Conservation (phyloP, 208 protist genomes). For the Willaertia magna region DNA sequence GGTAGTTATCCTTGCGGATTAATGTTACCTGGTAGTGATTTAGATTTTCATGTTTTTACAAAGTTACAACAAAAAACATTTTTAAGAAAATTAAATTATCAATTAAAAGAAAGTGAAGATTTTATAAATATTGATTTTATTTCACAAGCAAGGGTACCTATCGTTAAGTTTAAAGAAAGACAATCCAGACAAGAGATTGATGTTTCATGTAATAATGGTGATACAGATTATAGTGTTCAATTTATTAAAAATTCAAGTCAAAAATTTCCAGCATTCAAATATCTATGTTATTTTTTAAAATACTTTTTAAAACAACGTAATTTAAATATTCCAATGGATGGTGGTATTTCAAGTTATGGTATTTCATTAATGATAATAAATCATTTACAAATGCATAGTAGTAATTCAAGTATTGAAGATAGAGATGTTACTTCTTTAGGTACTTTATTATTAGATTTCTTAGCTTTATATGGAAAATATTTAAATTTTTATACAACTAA, state of each 20-base stretch:
- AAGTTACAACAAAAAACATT: neutral
- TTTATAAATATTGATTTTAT: neutral
- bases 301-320: conserved; percentile 5
- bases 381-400: conserved; percentile 10
- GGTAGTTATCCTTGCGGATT: neutral
- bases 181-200: neutral
- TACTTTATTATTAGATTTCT: conserved; percentile 8
- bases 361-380: conserved; percentile 1
- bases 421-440: neutral
- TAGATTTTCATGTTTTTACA: neutral
- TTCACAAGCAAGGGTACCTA: neutral
- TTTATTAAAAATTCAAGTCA: neutral
- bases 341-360: neutral
- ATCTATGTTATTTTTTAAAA: neutral
- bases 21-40: conserved; percentile 2
- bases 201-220: neutral
- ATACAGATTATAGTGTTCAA: neutral
- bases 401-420: neutral
- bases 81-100: neutral
- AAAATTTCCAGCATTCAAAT: neutral
- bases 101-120: neutral
- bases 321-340: neutral
- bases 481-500: neutral
- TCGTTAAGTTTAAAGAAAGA: neutral
- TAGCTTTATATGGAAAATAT: conserved; percentile 4